phyloP scores from a whole-genome alignment of 2,329 filamentous ascomycete genomes.

The Grosmannia clavigera region DNA sequence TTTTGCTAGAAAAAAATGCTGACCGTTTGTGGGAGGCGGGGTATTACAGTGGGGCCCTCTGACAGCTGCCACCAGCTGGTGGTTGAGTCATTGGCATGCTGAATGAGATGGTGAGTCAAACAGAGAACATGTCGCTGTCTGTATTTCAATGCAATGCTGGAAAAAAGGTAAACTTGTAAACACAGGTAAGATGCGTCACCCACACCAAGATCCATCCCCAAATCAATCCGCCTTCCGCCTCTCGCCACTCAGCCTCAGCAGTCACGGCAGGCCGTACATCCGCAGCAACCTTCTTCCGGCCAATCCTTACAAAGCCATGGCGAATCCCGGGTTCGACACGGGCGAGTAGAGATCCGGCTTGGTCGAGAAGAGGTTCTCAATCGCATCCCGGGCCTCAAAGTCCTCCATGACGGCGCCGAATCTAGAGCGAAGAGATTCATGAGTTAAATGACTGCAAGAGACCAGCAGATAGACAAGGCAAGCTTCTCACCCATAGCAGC shows the following conservation, averaged over 20 bases:
- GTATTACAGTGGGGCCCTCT: background rate
- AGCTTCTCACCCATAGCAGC: slow-evolving; percentile 75
- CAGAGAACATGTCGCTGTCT: too few relatives aligned
- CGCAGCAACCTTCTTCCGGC: background rate
- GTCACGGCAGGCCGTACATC: too few relatives aligned
- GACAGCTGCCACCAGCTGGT: slow-evolving; percentile 5
- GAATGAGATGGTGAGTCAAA: background rate
- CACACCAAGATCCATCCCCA: too few relatives aligned
- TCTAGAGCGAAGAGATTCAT: slow-evolving; percentile 19
- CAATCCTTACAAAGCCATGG: background rate
- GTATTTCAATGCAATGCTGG: too few relatives aligned
- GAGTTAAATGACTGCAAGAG: background rate
- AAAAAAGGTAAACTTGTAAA: background rate
- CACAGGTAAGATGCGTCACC: too few relatives aligned
- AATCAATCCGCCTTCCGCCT: background rate
- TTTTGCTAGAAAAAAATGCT: background rate
- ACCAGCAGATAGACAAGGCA: slow-evolving; percentile 1
- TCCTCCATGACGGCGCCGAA: slow-evolving; percentile 54
- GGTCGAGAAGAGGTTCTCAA: slow-evolving; percentile 56
- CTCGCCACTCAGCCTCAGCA: background rate
- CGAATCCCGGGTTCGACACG: background rate
- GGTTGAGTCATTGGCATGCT: background rate
- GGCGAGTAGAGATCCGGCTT: slow-evolving; percentile 28
- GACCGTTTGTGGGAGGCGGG: slow-evolving; percentile 5
- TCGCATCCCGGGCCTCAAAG: slow-evolving; percentile 62